A percentile compares a stretch with the other conserved stretches of the same genome.
Evolutionary conservation across 1,284 basidiomycete species (phyloP).

Genomic region (Papiliotrema terrestris): DNA sequence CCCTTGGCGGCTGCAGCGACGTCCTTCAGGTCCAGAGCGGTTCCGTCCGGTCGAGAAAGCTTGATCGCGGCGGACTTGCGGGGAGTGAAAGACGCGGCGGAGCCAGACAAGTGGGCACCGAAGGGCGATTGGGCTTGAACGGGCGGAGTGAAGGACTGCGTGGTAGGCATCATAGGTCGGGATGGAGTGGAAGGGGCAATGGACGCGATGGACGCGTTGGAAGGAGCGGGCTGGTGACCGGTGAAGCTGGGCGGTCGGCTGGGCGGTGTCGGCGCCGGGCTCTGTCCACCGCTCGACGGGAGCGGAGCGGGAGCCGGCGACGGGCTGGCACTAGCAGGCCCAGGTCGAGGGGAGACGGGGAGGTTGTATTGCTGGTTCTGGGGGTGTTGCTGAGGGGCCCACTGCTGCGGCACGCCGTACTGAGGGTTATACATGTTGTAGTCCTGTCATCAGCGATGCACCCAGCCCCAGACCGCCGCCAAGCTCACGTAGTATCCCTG

Average conservation of each 20-base stretch:
- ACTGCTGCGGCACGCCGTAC: constrained; percentile 12
- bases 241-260: constrained; percentile 34
- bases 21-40: constrained; percentile 39
- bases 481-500: constrained; percentile 37
- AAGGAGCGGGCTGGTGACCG: constrained; percentile 25
- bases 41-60: constrained; percentile 46
- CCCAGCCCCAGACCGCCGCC: not conserved
- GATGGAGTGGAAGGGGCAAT: constrained; percentile 34
- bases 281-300: constrained; percentile 25
- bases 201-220: constrained; percentile 18
- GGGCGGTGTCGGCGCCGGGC: constrained; percentile 38
- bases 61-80: constrained; percentile 37
- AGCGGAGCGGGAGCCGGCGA: constrained; percentile 30
- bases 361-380: constrained; percentile 22
- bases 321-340: constrained; percentile 24
- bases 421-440: constrained; percentile 2
- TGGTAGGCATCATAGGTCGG: constrained; percentile 22
- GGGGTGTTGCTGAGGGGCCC: constrained; percentile 24
- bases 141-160: constrained; percentile 4
- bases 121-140: constrained; percentile 9
- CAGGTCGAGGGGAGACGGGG: constrained; percentile 35
- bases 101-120: constrained; percentile 33
- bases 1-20: constrained; percentile 32
- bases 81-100: constrained; percentile 41
- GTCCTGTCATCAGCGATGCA: constrained; percentile 2